phyloP scores from a whole-genome alignment of 345 rosid genomes.

The Aquilaria yunnanensis region DNA sequence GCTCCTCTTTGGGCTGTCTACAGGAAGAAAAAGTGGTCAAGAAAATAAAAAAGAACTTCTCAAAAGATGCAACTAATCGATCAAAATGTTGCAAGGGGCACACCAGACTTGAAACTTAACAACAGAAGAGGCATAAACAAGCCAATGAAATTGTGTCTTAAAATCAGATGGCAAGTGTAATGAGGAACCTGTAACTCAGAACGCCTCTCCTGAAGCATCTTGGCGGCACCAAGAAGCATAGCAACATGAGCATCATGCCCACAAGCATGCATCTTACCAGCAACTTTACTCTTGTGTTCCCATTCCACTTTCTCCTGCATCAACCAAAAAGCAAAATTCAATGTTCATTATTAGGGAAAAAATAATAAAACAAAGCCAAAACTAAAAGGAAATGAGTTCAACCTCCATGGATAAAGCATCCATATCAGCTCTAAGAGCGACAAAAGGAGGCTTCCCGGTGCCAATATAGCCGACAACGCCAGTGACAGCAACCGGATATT shows the following conservation, averaged over 20 bases:
- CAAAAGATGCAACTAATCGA: no score
- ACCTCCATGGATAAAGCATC: slow-evolving; percentile 41
- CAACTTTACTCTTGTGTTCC: slow-evolving; percentile 51
- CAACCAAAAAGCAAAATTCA: neutral
- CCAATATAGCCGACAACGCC: slow-evolving; percentile 47
- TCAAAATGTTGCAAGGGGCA: no score
- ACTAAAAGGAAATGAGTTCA: neutral
- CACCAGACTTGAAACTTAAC: no score
- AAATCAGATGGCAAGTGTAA: no score
- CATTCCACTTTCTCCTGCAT: slow-evolving; percentile 51
- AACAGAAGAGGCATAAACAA: no score
- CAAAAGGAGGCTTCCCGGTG: slow-evolving; percentile 42
- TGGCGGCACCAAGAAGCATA: slow-evolving; percentile 72
- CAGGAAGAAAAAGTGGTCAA: no score
- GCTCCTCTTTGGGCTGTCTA: no score
- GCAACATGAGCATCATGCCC: slow-evolving; percentile 67
- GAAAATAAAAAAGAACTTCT: no score
- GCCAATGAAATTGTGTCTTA: no score
- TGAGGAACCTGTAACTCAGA: slow-evolving; percentile 29
- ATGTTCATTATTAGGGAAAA: no score
- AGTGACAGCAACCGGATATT: slow-evolving; percentile 40
- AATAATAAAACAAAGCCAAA: no score
- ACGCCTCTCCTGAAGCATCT: slow-evolving; percentile 32
- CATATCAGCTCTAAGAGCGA: slow-evolving; percentile 48
- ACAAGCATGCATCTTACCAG: slow-evolving; percentile 66